Evolutionary conservation across 441 rosid genomes (phyloP).

Genomic region (Metrosideros polymorpha): DNA sequence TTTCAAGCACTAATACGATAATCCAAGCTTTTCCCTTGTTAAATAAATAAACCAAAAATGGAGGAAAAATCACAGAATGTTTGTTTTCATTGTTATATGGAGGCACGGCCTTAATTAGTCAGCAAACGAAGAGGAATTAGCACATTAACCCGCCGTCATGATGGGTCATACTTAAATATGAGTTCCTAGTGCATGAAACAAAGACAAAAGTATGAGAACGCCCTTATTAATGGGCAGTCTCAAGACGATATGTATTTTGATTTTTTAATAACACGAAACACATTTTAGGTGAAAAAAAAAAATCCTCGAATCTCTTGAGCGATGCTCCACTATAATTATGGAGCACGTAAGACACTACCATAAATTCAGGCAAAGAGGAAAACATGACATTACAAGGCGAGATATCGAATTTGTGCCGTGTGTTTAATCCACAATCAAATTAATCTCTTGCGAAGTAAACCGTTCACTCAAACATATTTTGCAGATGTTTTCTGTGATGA

Average conservation of each 20-base stretch:
- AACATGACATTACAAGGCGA: rapidly evolving
- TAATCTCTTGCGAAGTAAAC: neutral
- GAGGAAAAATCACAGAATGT: too few species aligned
- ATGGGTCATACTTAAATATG: too few species aligned
- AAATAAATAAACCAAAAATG: too few species aligned
- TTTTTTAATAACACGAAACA: too few species aligned
- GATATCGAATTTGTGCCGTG: neutral
- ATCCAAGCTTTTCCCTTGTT: too few species aligned
- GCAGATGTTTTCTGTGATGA: neutral
- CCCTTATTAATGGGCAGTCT: neutral
- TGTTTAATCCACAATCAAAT: neutral
- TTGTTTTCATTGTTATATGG: too few species aligned
- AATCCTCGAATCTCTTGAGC: too few species aligned
- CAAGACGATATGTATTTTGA: too few species aligned
- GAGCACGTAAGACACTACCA: neutral
- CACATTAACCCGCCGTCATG: rapidly evolving
- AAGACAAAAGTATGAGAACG: neutral
- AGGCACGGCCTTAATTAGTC: too few species aligned
- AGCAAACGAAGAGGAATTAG: too few species aligned
- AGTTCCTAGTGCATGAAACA: neutral
- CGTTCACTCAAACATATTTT: neutral
- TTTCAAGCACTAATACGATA: too few species aligned
- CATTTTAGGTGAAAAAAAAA: too few species aligned
- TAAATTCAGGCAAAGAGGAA: neutral
- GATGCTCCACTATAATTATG: neutral